Base-by-base conservation (phyloP, 352 stramenopile species). In the Phytophthora palmivora region DNA sequence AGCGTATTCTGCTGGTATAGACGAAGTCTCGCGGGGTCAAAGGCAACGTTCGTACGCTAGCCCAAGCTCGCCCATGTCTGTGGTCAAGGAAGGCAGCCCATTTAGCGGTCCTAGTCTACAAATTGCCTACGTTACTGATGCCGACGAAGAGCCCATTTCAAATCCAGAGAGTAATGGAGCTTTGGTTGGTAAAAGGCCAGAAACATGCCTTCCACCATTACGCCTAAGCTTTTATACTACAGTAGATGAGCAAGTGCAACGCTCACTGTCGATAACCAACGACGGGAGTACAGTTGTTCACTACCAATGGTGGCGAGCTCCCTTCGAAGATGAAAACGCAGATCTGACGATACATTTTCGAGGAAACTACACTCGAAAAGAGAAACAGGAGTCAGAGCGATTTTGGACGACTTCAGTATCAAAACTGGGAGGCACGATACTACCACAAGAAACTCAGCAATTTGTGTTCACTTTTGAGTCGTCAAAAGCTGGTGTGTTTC, bases 401-500 rank as follows among this genome's bases (percentile, higher is more conserved):
- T 47, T 28, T 14, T 71, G 60, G 21, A 78, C 30, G 8, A 90
- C 70, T 8, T 85, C 63, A 3, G 69, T 93, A 19, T 88, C 79
- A 6, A 58, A 69, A 42, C 49, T 64, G 5, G 50, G 76, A n/a
- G 83, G 76, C 15, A 76, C 68, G 4, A 36, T 90, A 5, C 58
- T 92, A n/a, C 84, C 87, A 0, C 71, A 74, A 12, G 83, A 91
- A 41, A 59, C 26, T 1, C 45, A 79, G n/a, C 51, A 54, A 21
- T 85, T 95, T 49, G 62, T 61, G 10, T 92, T 95, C 53, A 82
- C 70, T 10, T 95, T 94, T 41, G 33, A 63, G 19, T 79, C 84
- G 2, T 51, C 66, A 22, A 48, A 53, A 21, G 45, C 82, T 21
- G 83, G 87, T 4, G 39, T 87, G 7, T 91, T 79, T 54, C 53